Evolutionary conservation across 495 filamentous ascomycete species (phyloP).

Genomic region (Penicillium silybi): DNA sequence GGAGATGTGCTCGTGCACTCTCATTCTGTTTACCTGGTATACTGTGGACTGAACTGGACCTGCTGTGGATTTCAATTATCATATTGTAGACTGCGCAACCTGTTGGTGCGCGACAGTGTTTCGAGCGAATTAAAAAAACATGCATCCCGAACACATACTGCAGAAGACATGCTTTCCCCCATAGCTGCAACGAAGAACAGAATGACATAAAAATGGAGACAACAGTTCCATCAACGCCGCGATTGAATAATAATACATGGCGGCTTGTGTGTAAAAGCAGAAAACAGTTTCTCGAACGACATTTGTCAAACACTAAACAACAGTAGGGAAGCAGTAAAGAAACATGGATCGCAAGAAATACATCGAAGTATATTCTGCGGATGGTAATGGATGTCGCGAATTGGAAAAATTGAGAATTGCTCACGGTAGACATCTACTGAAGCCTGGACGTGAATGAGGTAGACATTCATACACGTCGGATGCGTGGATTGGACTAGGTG

Average conservation of each 20-base stretch:
- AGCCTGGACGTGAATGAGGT: neutral
- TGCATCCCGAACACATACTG: slow-evolving; percentile 14
- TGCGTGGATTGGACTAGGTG: neutral
- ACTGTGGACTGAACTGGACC: neutral
- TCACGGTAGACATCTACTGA: neutral
- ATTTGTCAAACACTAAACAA: neutral
- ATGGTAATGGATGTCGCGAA: slow-evolving; percentile 16
- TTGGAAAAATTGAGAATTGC: neutral
- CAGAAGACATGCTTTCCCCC: slow-evolving; percentile 8
- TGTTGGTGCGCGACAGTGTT: neutral
- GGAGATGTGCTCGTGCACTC: neutral
- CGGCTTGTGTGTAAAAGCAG: neutral
- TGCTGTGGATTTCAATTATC: slow-evolving; percentile 4
- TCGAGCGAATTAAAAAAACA: slow-evolving; percentile 16
- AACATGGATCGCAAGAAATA: slow-evolving; percentile 9
- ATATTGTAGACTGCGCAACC: slow-evolving; percentile 14
- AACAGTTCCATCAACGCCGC: neutral
- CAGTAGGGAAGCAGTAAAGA: neutral
- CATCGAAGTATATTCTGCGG: slow-evolving; percentile 20
- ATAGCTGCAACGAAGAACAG: slow-evolving; percentile 3
- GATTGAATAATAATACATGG: neutral
- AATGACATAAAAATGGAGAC: slow-evolving; percentile 1
- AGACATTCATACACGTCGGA: neutral
- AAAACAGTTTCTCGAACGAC: neutral
- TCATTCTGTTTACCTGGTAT: neutral